Conservation (phyloP, 768 basidiomycete genomes). For the Albatrellus ellisii region DNA sequence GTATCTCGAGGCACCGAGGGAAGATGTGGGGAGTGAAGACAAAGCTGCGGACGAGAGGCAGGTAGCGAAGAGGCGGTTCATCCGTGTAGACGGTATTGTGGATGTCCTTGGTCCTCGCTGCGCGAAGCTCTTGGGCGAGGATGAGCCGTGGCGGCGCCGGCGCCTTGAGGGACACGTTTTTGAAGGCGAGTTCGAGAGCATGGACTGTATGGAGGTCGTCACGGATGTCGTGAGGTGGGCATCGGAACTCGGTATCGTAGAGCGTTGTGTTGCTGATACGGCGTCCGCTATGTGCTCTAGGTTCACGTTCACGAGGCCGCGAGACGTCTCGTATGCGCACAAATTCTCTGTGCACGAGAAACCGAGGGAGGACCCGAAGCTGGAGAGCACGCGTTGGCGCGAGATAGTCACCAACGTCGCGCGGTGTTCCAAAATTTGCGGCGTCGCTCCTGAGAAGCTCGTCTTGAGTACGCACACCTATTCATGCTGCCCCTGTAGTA, state of each 20-base stretch:
- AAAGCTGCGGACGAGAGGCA: too few species aligned
- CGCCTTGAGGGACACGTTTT: slow-evolving; percentile 4
- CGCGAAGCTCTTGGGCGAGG: slow-evolving; percentile 4
- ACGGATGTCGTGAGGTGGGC: slow-evolving; percentile 2
- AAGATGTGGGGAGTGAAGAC: background rate
- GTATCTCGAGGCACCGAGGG: too few species aligned
- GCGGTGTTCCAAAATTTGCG: background rate
- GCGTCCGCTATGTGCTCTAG: background rate
- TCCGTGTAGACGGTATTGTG: background rate
- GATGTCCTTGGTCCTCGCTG: slow-evolving; percentile 1
- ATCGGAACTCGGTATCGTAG: too few species aligned
- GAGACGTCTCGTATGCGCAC: slow-evolving; percentile 1
- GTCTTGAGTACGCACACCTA: slow-evolving; percentile 3
- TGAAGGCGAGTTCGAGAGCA: slow-evolving; percentile 5
- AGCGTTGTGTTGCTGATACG: too few species aligned
- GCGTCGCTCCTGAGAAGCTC: slow-evolving; percentile 3
- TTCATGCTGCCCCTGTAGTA: background rate
- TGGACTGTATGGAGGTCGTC: background rate
- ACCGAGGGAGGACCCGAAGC: slow-evolving; percentile 2
- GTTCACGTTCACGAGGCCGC: slow-evolving; percentile 4
- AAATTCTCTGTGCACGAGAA: slow-evolving; percentile 7
- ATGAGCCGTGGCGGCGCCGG: slow-evolving; percentile 4
- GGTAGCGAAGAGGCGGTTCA: slow-evolving; percentile 7
- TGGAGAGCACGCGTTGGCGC: slow-evolving; percentile 4
- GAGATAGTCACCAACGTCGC: slow-evolving; percentile 1